Conservation (phyloP, 805 yeast genomes). For the Candida vaughaniae region DNA sequence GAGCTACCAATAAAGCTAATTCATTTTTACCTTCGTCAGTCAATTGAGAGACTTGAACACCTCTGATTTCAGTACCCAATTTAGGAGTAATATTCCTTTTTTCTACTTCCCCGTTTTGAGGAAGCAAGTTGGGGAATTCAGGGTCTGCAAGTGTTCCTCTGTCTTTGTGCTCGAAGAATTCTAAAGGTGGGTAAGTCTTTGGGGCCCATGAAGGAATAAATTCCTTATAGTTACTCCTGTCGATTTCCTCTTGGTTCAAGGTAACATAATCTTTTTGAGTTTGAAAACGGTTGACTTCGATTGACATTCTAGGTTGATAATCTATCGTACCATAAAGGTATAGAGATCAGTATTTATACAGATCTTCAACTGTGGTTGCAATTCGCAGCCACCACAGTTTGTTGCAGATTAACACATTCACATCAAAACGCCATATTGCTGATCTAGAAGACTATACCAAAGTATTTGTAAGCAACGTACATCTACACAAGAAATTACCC, state of each 20-base stretch:
- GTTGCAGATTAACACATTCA: too few relatives aligned
- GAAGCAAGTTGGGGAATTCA: slow-evolving; percentile 48
- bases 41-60: slow-evolving; percentile 57
- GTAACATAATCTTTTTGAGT: slow-evolving; percentile 14
- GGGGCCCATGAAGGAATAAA: slow-evolving; percentile 33
- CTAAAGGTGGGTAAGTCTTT: slow-evolving; percentile 46
- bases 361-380: slow-evolving; percentile 4
- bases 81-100: slow-evolving; percentile 57
- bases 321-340: too few relatives aligned
- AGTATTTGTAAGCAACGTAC: too few relatives aligned
- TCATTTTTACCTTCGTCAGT: slow-evolving; percentile 59
- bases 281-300: background rate
- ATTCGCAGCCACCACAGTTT: slow-evolving; percentile 11
- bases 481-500: too few relatives aligned
- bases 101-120: slow-evolving; percentile 25
- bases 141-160: slow-evolving; percentile 61
- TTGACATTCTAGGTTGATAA: background rate
- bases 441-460: too few relatives aligned
- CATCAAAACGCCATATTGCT: too few relatives aligned
- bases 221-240: slow-evolving; percentile 20
- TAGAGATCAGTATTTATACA: too few relatives aligned
- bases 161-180: slow-evolving; percentile 55
- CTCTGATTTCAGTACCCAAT: slow-evolving; percentile 65
- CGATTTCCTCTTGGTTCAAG: slow-evolving; percentile 12
- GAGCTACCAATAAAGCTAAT: slow-evolving; percentile 63